Conservation (phyloP, 2,329 filamentous ascomycete genomes). For the Tricladium varicosporioides region DNA sequence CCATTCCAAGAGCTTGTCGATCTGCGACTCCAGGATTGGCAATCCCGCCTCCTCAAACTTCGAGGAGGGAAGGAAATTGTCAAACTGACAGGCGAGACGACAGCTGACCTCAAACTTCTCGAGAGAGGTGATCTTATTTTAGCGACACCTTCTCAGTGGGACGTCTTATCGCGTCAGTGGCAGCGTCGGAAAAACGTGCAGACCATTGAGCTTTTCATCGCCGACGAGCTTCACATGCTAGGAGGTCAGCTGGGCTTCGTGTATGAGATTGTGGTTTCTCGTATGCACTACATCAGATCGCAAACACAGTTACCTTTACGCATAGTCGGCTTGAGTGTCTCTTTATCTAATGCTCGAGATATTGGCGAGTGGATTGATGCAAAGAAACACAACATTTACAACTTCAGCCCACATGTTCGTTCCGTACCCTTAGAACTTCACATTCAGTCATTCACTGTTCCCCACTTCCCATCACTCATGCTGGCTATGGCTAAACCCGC, state of each 20-base stretch:
- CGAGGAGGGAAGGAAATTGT: conserved; percentile 85
- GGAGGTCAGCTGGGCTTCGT: conserved; percentile 83
- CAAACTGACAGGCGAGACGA: conserved; percentile 90
- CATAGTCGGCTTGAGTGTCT: conserved; percentile 87
- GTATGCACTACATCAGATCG: conserved; percentile 93
- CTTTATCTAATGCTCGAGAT: conserved; percentile 87
- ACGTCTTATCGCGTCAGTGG: conserved; percentile 93
- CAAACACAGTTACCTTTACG: conserved; percentile 83
- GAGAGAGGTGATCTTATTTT: conserved; percentile 86
- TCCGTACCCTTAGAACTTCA: conserved; percentile 89
- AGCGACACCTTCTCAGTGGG: conserved; percentile 93
- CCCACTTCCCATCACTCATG: conserved; percentile 98
- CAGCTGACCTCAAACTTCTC: conserved; percentile 83
- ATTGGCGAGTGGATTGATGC: conserved; percentile 98
- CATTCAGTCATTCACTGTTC: conserved; percentile 91
- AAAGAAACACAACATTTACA: conserved; percentile 97
- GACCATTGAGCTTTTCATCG: conserved; percentile 85
- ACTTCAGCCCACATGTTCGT: conserved; percentile 91
- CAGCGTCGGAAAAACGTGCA: conserved; percentile 94
- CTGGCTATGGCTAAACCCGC: conserved; percentile 96
- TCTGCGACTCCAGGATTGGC: conserved; percentile 79
- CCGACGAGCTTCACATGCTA: conserved; percentile 91
- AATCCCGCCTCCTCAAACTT: conserved; percentile 68
- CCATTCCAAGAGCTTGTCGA: conserved; percentile 94
- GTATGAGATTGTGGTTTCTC: conserved; percentile 95